A percentile compares a stretch with the other conserved stretches of the same genome.
These are phyloP conservation scores for Ambrosia hybrid DNA, from an alignment of 140 eudicot genomes.

Conservation along the genomic window DNA sequence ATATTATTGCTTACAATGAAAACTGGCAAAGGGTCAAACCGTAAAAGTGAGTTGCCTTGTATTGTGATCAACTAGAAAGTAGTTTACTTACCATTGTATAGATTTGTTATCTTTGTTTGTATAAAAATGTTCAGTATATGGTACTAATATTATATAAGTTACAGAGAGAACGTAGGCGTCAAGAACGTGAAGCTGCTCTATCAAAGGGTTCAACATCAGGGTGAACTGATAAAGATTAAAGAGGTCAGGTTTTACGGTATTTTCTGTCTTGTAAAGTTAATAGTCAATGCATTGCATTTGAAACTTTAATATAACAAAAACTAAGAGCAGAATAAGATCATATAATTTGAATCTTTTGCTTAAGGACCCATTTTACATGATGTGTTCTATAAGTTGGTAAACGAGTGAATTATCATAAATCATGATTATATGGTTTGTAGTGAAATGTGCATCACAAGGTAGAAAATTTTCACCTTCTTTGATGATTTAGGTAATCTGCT, in stretches of 20 bases:
- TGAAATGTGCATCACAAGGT: neutral
- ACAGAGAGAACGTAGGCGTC: slow-evolving; percentile 69
- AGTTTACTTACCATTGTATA: neutral
- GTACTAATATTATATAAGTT: slow-evolving; percentile 7
- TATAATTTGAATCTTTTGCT: neutral
- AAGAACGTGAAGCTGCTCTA: slow-evolving; percentile 60
- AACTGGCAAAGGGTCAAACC: neutral
- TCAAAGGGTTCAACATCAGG: slow-evolving; percentile 41
- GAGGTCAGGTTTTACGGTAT: slow-evolving; percentile 23
- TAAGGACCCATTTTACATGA: slow-evolving; percentile 4
- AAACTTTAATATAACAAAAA: neutral
- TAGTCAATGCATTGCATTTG: neutral
- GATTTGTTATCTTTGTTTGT: slow-evolving; percentile 2
- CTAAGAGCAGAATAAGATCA: slow-evolving; percentile 1
- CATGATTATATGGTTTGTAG: neutral
- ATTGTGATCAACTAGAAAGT: neutral
- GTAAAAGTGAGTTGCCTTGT: neutral
- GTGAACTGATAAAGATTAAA: slow-evolving; percentile 3
- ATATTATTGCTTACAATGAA: neutral
- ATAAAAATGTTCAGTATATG: neutral
- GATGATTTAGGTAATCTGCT: neutral
- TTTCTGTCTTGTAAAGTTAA: neutral
- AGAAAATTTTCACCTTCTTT: neutral
- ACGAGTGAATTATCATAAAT: neutral
- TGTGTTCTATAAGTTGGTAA: neutral